phyloP scores from a whole-genome alignment of 1,284 basidiomycete species.

The Jaminaea rosea region DNA sequence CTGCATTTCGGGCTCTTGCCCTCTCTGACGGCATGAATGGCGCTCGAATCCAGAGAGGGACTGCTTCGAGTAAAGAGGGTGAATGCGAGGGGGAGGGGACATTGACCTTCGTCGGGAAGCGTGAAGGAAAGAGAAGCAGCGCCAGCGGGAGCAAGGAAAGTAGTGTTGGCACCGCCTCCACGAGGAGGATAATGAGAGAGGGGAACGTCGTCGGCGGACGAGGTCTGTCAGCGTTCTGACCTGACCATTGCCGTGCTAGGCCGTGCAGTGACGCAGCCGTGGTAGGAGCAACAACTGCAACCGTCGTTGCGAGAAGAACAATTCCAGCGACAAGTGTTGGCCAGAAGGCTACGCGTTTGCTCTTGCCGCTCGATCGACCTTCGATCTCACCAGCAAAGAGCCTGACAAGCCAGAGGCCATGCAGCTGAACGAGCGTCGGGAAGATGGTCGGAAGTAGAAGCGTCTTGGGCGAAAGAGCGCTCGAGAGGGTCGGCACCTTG shows the following conservation, averaged over 20 bases:
- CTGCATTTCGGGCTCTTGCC: neutral
- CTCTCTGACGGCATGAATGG: neutral
- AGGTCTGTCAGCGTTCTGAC: too few species aligned
- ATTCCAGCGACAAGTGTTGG: neutral
- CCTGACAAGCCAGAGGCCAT: neutral
- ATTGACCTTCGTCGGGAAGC: neutral
- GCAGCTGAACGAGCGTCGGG: neutral
- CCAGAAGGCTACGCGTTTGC: neutral
- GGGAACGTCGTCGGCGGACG: too few species aligned
- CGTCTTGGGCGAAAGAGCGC: neutral
- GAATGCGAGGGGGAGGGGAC: neutral
- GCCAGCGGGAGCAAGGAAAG: neutral
- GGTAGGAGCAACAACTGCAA: too few species aligned
- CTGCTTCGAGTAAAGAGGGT: neutral
- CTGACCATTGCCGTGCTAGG: too few species aligned
- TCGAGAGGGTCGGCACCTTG: neutral
- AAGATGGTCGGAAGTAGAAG: neutral
- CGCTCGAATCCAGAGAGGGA: neutral
- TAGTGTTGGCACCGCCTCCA: neutral
- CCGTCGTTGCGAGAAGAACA: neutral
- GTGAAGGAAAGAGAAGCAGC: neutral
- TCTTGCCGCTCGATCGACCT: neutral
- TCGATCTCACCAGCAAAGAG: neutral
- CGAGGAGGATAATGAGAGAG: neutral
- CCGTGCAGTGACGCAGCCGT: too few species aligned